Evolutionary conservation across 2,329 filamentous ascomycete genomes (phyloP).

Genomic region (Botryotinia calthae): DNA sequence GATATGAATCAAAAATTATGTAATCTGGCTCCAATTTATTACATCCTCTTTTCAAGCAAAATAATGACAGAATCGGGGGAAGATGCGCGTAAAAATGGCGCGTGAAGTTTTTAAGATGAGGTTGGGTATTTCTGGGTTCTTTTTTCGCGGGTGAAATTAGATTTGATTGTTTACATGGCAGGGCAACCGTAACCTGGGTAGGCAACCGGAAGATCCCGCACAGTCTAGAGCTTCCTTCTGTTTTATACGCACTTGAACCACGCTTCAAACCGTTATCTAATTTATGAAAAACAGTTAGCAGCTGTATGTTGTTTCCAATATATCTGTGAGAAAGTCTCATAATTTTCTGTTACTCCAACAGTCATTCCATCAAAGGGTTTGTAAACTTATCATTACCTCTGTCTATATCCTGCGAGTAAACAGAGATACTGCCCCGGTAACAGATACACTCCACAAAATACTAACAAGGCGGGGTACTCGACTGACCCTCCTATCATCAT

Average conservation of each 20-base stretch:
- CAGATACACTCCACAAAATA: neutral
- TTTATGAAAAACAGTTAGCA: neutral
- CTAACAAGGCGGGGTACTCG: neutral
- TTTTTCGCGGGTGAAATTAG: neutral
- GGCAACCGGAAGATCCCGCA: neutral
- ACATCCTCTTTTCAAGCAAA: conserved; percentile 24
- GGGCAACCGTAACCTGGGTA: neutral
- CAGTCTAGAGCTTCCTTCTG: neutral
- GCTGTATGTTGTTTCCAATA: too few species aligned
- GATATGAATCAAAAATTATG: conserved; percentile 21
- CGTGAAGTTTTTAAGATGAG: neutral
- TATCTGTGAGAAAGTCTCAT: neutral
- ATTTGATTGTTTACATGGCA: conserved; percentile 10
- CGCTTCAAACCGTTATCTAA: neutral
- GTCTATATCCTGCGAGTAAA: conserved; percentile 5
- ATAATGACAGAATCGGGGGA: conserved; percentile 24
- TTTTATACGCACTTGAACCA: neutral
- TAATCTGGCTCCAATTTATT: conserved; percentile 29
- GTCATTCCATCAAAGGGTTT: neutral
- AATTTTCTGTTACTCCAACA: too few species aligned
- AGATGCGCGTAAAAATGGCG: conserved; percentile 30
- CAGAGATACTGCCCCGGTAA: neutral
- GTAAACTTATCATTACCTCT: neutral
- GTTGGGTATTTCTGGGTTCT: neutral
- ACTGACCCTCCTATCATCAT: conserved; percentile 10